Conservation (phyloP, 1,284 basidiomycete species). For the Trametes sp. region DNA sequence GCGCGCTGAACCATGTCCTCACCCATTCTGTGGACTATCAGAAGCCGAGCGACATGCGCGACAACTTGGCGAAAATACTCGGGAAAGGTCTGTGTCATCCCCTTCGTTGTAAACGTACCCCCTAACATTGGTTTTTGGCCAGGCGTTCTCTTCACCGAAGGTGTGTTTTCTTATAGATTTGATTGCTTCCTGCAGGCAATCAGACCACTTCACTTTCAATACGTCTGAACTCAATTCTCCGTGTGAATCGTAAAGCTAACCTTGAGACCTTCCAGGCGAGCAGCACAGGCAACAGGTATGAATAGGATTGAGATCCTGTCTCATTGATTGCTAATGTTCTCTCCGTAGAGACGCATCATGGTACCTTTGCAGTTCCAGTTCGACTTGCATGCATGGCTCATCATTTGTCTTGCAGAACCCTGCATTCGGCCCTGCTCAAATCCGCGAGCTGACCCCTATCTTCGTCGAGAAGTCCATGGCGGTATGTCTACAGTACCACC, state of each 20-base stretch:
- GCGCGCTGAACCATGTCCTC: constrained; percentile 48
- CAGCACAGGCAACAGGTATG: constrained; percentile 30
- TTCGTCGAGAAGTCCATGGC: constrained; percentile 60
- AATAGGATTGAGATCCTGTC: not conserved
- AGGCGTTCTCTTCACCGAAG: constrained; percentile 25
- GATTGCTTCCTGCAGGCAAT: too few species aligned
- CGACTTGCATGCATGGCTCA: not conserved
- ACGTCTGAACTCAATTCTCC: not conserved
- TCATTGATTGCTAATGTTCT: too few species aligned
- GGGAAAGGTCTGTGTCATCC: constrained; percentile 43
- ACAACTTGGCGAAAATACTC: constrained; percentile 35
- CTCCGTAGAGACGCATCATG: constrained; percentile 31
- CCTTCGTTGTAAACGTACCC: too few species aligned
- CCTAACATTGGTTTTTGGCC: too few species aligned
- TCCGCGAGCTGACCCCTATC: constrained; percentile 60
- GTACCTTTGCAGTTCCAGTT: not conserved
- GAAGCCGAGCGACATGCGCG: constrained; percentile 40
- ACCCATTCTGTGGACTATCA: constrained; percentile 44
- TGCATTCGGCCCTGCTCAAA: constrained; percentile 62
- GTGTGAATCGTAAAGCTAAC: too few species aligned
- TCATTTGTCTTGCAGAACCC: constrained; percentile 54
- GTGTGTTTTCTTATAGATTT: constrained; percentile 1
- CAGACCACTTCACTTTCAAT: too few species aligned
- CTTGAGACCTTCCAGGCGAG: constrained; percentile 11
- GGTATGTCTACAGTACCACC: constrained; percentile 43